Percentiles rank a stretch among this genome's conserved stretches.
These are phyloP conservation scores for Melampsora americana DNA, from an alignment of 1,284 basidiomycete species.

Conservation along the genomic window DNA sequence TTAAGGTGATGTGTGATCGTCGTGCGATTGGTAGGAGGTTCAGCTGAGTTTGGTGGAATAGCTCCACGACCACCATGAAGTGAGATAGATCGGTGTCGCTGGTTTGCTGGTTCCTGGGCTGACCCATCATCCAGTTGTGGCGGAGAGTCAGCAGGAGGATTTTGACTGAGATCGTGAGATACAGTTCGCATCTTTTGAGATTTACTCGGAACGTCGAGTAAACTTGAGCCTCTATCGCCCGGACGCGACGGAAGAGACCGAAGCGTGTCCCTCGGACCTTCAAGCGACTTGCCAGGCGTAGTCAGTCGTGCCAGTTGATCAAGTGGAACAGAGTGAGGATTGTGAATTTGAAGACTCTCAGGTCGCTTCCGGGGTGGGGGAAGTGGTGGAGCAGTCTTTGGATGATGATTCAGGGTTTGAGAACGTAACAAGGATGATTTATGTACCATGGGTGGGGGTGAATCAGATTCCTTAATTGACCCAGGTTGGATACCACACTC, in stretches of 20 bases:
- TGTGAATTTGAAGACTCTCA: conserved; percentile 30
- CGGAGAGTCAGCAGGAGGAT: background rate
- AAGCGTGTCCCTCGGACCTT: background rate
- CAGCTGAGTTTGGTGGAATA: background rate
- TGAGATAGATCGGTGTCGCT: conserved; percentile 10
- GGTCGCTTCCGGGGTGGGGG: conserved; percentile 21
- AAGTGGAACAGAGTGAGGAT: conserved; percentile 31
- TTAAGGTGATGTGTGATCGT: background rate
- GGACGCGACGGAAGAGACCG: background rate
- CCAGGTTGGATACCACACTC: background rate
- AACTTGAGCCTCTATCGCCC: background rate
- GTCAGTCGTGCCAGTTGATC: conserved; percentile 9
- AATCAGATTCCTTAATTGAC: background rate
- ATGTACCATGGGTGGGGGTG: background rate
- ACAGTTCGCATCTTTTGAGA: background rate
- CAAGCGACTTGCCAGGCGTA: background rate
- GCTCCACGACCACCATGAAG: background rate
- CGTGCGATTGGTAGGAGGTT: background rate
- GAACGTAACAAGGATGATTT: conserved; percentile 11
- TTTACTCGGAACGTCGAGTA: background rate
- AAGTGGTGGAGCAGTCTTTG: conserved; percentile 3
- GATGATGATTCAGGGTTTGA: conserved; percentile 29
- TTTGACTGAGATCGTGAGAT: background rate
- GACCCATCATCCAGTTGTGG: background rate
- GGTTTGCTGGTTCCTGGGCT: background rate